Evolutionary conservation across 768 basidiomycete species (phyloP), one percentile per base, ranked within the genome.

Genomic region (Grammothele lineata): DNA sequence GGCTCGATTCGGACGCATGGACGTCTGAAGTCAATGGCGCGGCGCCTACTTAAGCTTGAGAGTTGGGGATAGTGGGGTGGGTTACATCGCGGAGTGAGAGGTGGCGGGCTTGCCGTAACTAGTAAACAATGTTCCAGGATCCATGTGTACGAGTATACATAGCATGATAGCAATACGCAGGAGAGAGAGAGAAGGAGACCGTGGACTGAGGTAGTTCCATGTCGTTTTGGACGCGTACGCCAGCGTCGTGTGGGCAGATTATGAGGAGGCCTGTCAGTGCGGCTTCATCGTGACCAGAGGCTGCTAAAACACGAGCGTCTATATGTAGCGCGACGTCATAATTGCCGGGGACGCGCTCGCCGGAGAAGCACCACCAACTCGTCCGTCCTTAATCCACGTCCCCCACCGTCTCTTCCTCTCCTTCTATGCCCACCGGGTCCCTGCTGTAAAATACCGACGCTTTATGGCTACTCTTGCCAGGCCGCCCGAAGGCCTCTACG

Each of bases 381-480:
- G 25, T 26, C n/a, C 32, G 14, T 17, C 17, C 33, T 43, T 30
- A 17, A 44, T 32, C 22, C 12, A 17, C 37, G 37, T n/a, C n/a
- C n/a, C n/a, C n/a, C n/a, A n/a, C n/a, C n/a, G n/a, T n/a, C 40
- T 43, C 40, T 9, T 44, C 12, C 33, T 18, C 47, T 8, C 12
- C 1, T n/a, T 46, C 18, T 23, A 23, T 40, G 22, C 37, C 3
- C 24, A 32, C 22, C 15, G 30, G 8, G 15, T 36, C 35, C 24
- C 30, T 23, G 4, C 15, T 5, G 21, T 24, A 26, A 7, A 8
- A 39, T 40, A 17, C 38, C 43, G 33, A 25, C 19, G 19, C 23
- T 19, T 34, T 36, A 61, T 61, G 60, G 57, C 56, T 3, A 57
- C 57, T 27, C 41, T 61, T 26, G 55, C 60, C 4, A 48, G 37